Conservation (phyloP, 306 rosid genomes). For the Cicer arietinum region DNA sequence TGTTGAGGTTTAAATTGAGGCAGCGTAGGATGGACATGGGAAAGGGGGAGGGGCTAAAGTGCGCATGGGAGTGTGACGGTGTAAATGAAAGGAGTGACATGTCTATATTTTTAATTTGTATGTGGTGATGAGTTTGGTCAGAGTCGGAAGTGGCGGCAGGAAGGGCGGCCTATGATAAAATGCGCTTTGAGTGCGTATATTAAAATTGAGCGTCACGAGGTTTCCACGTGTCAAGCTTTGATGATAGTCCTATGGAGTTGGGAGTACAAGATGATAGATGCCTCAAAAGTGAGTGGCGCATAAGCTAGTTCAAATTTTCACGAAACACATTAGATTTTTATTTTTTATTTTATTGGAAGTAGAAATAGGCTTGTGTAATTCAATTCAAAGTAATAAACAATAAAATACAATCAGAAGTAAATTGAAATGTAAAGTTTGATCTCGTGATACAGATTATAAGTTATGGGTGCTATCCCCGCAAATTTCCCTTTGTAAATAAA, state of each 20-base stretch:
- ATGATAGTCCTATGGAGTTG: conserved; percentile 31
- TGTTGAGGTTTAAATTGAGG: conserved; percentile 49
- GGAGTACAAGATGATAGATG: conserved; percentile 27
- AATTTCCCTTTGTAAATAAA: too few species aligned
- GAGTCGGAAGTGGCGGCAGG: conserved; percentile 49
- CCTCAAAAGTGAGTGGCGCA: not conserved
- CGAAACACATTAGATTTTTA: too few species aligned
- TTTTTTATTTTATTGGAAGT: too few species aligned
- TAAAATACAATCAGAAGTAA: too few species aligned
- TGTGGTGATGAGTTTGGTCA: conserved; percentile 33
- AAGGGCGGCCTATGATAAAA: conserved; percentile 37
- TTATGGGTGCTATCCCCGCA: too few species aligned
- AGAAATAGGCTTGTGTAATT: not conserved
- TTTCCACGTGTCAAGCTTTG: conserved; percentile 63
- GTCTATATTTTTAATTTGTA: not conserved
- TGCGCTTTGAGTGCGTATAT: conserved; percentile 37
- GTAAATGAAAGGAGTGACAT: conserved; percentile 57
- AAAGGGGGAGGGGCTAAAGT: conserved; percentile 56
- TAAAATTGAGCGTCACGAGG: conserved; percentile 3
- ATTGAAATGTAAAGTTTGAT: too few species aligned
- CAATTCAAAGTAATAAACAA: too few species aligned
- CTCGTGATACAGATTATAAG: too few species aligned
- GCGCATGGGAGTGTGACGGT: conserved; percentile 60
- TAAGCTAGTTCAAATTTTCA: too few species aligned
- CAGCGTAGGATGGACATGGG: conserved; percentile 88